Conservation (phyloP, 345 rosid species). For the Hypericum androsaemum region DNA sequence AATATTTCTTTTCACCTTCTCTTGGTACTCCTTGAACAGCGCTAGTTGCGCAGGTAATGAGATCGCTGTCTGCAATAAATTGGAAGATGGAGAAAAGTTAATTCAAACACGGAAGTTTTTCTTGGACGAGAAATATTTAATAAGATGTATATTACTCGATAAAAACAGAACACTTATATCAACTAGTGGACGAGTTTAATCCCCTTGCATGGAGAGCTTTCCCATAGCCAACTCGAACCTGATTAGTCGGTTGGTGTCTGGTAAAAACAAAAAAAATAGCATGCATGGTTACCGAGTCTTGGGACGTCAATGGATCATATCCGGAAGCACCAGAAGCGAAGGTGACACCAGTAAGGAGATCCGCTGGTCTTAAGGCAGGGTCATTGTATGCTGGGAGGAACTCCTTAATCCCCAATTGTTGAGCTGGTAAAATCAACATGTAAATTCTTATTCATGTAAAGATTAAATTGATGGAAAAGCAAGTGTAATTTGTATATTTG, state of each 20-base stretch:
- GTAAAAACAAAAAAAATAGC: not conserved
- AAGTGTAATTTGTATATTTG: too few species aligned
- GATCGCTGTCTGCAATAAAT: constrained; percentile 26
- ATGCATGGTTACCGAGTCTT: not conserved
- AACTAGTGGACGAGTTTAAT: too few species aligned
- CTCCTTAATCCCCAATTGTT: constrained; percentile 3
- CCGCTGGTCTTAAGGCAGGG: not conserved
- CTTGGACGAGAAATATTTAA: not conserved
- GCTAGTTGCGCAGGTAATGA: constrained; percentile 34
- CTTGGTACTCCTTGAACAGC: constrained; percentile 40
- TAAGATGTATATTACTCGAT: too few species aligned
- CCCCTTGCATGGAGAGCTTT: too few species aligned
- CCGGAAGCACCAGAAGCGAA: constrained; percentile 5
- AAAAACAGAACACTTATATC: too few species aligned
- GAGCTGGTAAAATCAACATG: not conserved
- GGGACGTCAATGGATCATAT: not conserved
- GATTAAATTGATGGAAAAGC: too few species aligned
- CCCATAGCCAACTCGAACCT: too few species aligned
- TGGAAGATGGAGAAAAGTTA: not conserved
- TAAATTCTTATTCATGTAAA: too few species aligned
- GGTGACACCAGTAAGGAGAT: constrained; percentile 2
- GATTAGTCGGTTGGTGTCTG: too few species aligned
- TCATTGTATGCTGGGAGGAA: constrained; percentile 1
- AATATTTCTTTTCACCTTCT: constrained; percentile 25
- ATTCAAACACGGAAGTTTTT: not conserved